Conservation (phyloP, 441 rosid species). For the Adansonia rubrostipa region DNA sequence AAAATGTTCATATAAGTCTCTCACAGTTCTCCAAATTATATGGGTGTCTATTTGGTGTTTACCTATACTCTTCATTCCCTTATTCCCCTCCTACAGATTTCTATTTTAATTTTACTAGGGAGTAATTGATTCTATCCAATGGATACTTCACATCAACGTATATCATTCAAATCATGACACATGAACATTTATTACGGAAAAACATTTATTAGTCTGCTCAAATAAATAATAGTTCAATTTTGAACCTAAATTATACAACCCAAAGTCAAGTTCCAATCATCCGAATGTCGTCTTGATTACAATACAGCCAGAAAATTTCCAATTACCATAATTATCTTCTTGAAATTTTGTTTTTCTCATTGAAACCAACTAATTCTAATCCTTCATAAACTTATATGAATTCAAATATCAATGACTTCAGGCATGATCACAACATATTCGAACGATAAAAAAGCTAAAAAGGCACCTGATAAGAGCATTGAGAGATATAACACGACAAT, state of each 20-base stretch:
- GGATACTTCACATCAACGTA: too few relatives aligned
- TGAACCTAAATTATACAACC: not conserved
- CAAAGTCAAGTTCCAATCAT: not conserved
- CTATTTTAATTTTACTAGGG: too few relatives aligned
- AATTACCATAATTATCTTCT: too few relatives aligned
- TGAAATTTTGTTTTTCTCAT: too few relatives aligned
- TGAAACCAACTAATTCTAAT: not conserved
- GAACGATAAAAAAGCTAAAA: not conserved
- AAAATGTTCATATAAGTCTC: not conserved
- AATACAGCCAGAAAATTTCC: not conserved
- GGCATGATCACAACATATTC: not conserved
- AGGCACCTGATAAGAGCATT: not conserved
- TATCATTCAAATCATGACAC: not conserved
- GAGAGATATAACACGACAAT: slow-evolving; percentile 57
- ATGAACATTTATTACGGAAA: not conserved
- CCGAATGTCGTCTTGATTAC: not conserved
- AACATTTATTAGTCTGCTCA: not conserved
- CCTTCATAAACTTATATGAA: not conserved
- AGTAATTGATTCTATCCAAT: too few relatives aligned
- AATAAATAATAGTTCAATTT: not conserved
- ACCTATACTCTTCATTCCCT: not conserved
- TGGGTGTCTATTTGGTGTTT: not conserved
- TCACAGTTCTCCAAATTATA: not conserved
- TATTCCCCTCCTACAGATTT: not conserved
- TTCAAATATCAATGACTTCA: not conserved